These are phyloP conservation scores for Penium margaritaceum DNA, from an alignment of 139 green algal species.

Conservation along the genomic window DNA sequence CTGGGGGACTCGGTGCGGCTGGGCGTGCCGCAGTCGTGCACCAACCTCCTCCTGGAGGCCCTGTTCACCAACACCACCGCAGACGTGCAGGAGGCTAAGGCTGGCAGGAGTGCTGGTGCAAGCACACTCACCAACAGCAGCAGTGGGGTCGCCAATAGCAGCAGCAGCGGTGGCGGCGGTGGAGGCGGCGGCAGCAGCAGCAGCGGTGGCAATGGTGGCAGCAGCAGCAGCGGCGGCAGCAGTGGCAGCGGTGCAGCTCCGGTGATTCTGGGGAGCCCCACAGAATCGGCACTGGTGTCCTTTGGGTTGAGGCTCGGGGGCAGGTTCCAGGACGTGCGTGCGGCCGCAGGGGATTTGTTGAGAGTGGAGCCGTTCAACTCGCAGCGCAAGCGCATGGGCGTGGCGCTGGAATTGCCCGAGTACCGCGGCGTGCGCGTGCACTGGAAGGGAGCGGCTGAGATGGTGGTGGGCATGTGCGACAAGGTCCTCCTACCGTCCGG, in stretches of 20 bases:
- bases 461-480: constrained; percentile 73
- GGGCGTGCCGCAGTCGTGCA: no score
- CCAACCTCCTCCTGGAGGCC: constrained; percentile 18
- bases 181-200: no score
- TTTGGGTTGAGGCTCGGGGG: constrained; percentile 64
- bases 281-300: constrained; percentile 85
- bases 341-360: constrained; percentile 25
- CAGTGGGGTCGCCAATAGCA: no score
- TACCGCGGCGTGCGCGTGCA: constrained; percentile 67
- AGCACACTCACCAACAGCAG: no score
- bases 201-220: no score
- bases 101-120: no score
- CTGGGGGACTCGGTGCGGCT: no score
- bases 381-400: constrained; percentile 43
- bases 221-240: no score
- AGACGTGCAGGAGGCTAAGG: constrained; percentile 8
- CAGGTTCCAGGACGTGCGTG: constrained; percentile 58
- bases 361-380: constrained; percentile 42
- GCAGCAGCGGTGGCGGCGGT: no score
- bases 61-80: constrained; percentile 27
- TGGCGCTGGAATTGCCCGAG: constrained; percentile 54
- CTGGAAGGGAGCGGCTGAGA: constrained; percentile 92
- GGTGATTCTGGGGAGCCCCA: constrained; percentile 72
- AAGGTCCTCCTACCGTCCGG: no score
- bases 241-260: no score